Base-by-base conservation (phyloP, 2,329 filamentous ascomycete species). In the Boeremia lycopersici region DNA sequence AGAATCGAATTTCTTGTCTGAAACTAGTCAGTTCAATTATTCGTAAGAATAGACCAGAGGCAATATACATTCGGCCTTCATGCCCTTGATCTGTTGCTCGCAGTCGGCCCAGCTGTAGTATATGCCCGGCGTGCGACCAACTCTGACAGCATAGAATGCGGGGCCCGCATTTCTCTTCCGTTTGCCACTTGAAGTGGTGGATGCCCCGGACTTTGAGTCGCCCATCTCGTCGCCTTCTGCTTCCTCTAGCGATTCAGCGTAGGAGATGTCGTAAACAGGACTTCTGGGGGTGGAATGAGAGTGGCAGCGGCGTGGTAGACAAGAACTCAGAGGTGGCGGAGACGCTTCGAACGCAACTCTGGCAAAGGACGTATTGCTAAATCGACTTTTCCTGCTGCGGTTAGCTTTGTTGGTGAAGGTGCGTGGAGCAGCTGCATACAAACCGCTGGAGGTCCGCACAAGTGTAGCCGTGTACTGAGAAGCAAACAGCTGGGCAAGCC, bases 1-100 rank as follows among this genome's bases (percentile, higher is more conserved):
- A 0, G 83, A 86, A 9, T 81, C 77, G 70, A 96, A 97, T 1
- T 89, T 91, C 77, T 95, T 93, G 79, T 89, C 91, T 95, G 57
- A 25, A 36, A 25, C 5, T 8, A 4, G 31, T 65, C 48, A 63
- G 48, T 29, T 29, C 4, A 15, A 28, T 7, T 25, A 4, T 12
- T 8, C 15, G 28, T 9, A 2, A 8, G 4, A 12, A 15, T 15
- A 12, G 8, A 29, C 17, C 3, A 13, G 19, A 23, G 17, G 35
- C 6, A 15, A 70, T 74, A 38, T 54, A 77, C 75, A 74, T 12
- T 74, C 53, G 57, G 74, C 69, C 62, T 76, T 82, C 65, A 81
- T 85, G 19, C 86, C 86, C 44, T 79, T 83, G 41, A 87, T 81
- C 69, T 89, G 86, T 28, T 77, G 77, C 58, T 86, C 76, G 64